Conservation (phyloP, 352 stramenopile species). For the Phytopythium delawarense region DNA sequence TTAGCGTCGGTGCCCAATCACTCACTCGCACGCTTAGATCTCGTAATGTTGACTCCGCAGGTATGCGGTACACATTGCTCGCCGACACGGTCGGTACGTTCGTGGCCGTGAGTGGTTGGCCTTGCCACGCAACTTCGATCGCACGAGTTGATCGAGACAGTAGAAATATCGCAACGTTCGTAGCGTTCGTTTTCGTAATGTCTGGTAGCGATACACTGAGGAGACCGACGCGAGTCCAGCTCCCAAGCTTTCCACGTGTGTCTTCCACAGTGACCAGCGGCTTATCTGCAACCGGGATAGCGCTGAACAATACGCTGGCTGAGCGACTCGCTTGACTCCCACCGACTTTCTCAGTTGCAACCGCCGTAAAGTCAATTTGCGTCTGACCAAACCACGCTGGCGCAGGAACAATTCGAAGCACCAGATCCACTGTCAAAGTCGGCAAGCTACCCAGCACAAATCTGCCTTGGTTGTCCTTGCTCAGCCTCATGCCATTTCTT, state of each 20-base stretch:
- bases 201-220: constrained; percentile 25
- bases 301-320: constrained; percentile 16
- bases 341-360: constrained; percentile 29
- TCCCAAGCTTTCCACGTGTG: constrained; percentile 25
- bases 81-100: constrained; percentile 24
- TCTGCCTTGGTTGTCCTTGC: constrained; percentile 12
- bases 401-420: constrained; percentile 22
- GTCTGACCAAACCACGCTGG: constrained; percentile 32
- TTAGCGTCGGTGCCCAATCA: constrained; percentile 21
- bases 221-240: constrained; percentile 32
- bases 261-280: constrained; percentile 31
- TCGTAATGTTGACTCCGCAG: constrained; percentile 17
- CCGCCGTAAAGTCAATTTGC: constrained; percentile 24
- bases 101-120: constrained; percentile 23
- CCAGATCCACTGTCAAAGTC: constrained; percentile 11
- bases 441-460: constrained; percentile 26
- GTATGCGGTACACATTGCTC: constrained; percentile 28
- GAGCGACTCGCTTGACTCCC: constrained; percentile 15
- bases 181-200: constrained; percentile 27
- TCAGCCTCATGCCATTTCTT: constrained; percentile 15
- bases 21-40: constrained; percentile 24
- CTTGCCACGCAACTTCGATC: constrained; percentile 38
- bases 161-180: constrained; percentile 30
- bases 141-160: constrained; percentile 15
- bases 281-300: constrained; percentile 35